Conservation (phyloP, 805 yeast genomes). For the Candida boleticola region DNA sequence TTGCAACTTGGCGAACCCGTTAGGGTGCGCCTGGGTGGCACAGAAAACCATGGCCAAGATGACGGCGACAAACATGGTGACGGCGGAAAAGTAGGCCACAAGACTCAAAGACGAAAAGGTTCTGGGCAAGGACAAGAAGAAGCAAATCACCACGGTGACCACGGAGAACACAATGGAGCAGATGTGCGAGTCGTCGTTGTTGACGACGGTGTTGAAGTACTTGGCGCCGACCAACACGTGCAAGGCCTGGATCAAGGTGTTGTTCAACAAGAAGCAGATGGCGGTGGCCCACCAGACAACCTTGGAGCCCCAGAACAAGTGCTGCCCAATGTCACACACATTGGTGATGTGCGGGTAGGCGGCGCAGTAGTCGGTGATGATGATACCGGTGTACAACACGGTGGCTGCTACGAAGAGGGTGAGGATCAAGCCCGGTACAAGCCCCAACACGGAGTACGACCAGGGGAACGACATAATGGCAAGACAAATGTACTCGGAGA, state of each 20-base stretch:
- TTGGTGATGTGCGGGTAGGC: slow-evolving; percentile 50
- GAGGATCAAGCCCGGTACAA: slow-evolving; percentile 56
- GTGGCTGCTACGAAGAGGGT: slow-evolving; percentile 51
- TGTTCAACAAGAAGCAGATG: slow-evolving; percentile 50
- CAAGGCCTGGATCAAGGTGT: slow-evolving; percentile 56
- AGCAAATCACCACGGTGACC: slow-evolving; percentile 48
- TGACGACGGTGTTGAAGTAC: slow-evolving; percentile 50
- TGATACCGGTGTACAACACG: slow-evolving; percentile 55
- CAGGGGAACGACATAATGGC: slow-evolving; percentile 68
- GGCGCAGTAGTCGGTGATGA: slow-evolving; percentile 53
- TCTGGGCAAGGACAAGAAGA: slow-evolving; percentile 53
- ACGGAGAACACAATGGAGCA: slow-evolving; percentile 56
- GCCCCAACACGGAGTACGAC: slow-evolving; percentile 59
- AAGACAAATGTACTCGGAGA: slow-evolving; percentile 59
- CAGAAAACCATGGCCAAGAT: slow-evolving; percentile 52
- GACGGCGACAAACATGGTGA: slow-evolving; percentile 57
- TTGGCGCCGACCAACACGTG: slow-evolving; percentile 62
- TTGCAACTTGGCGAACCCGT: slow-evolving; percentile 28
- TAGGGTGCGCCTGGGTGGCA: slow-evolving; percentile 51
- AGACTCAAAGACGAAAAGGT: slow-evolving; percentile 52
- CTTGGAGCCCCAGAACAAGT: slow-evolving; percentile 48
- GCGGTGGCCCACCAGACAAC: slow-evolving; percentile 61
- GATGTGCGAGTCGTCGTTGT: slow-evolving; percentile 39
- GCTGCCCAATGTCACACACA: slow-evolving; percentile 60
- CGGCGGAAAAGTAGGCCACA: slow-evolving; percentile 53